phyloP scores from a whole-genome alignment of 225 moss, liverwort and hornwort species.

The Climacium dendroides region DNA sequence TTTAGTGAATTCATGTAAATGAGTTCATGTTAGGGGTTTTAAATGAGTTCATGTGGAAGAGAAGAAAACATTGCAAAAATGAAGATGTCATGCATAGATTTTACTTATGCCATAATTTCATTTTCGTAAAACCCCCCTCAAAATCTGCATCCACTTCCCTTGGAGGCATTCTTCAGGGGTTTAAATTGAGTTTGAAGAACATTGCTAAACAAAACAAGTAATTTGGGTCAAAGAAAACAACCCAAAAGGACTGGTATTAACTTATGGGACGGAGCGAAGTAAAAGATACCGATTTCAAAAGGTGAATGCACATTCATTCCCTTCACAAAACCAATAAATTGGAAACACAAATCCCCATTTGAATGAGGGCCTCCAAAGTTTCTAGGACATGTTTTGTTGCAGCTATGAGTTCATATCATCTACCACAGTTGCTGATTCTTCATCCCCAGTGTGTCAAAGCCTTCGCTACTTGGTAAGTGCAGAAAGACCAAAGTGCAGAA shows the following conservation, averaged over 20 bases:
- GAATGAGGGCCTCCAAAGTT: too few relatives aligned
- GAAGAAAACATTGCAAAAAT: not conserved
- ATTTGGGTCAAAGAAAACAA: not conserved
- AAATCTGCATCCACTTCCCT: not conserved
- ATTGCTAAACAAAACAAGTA: not conserved
- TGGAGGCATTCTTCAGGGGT: fast-evolving
- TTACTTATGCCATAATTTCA: not conserved
- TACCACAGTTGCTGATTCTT: not conserved
- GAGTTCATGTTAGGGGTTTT: too few relatives aligned
- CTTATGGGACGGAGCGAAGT: not conserved
- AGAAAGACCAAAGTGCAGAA: not conserved
- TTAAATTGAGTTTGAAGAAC: not conserved
- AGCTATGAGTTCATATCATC: not conserved
- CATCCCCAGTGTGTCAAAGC: too few relatives aligned
- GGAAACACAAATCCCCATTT: not conserved
- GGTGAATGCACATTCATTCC: not conserved
- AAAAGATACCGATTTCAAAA: not conserved
- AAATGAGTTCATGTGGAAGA: too few relatives aligned
- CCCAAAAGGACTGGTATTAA: not conserved
- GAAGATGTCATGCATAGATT: not conserved
- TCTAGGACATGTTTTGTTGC: not conserved
- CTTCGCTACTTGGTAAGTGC: not conserved
- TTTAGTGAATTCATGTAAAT: too few relatives aligned
- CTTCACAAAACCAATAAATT: not conserved
- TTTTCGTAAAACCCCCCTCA: not conserved